Evolutionary conservation across 2,329 filamentous ascomycete species (phyloP).

Genomic region (Fusarium chuoi): DNA sequence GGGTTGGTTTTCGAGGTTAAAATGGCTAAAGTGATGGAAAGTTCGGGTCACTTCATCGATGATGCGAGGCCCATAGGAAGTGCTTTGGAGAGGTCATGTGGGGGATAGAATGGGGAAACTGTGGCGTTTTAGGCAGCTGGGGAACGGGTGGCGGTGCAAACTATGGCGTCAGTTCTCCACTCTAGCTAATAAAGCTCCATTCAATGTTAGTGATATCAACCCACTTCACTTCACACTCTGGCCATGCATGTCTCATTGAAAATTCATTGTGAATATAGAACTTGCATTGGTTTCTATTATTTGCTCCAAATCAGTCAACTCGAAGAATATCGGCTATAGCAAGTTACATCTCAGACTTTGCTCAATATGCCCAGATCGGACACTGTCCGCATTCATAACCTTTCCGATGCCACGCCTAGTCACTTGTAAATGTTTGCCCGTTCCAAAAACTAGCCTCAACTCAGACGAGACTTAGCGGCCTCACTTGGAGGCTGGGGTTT

Average conservation of each 20-base stretch:
- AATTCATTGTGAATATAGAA: neutral
- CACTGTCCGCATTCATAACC: neutral
- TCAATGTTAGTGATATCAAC: neutral
- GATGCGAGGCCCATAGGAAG: constrained; percentile 35
- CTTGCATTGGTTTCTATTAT: neutral
- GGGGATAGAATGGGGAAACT: constrained; percentile 7
- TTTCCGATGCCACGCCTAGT: neutral
- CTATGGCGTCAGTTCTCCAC: constrained; percentile 33
- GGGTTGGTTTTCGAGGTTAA: constrained; percentile 11
- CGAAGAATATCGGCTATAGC: neutral
- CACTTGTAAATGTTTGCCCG: neutral
- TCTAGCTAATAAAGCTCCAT: neutral
- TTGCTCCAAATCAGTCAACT: neutral
- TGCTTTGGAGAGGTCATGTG: constrained; percentile 38
- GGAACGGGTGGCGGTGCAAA: constrained; percentile 26
- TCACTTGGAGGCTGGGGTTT: neutral
- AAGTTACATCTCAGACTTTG: neutral
- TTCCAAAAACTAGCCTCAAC: neutral
- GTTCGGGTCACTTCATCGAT: constrained; percentile 32
- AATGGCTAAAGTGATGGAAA: constrained; percentile 23
- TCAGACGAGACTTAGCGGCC: too few relatives aligned
- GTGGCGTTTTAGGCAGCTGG: constrained; percentile 38
- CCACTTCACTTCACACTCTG: neutral
- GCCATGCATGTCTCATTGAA: neutral
- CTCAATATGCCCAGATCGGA: neutral